Conservation (phyloP, 306 rosid species). For the Rosa rugosa region DNA sequence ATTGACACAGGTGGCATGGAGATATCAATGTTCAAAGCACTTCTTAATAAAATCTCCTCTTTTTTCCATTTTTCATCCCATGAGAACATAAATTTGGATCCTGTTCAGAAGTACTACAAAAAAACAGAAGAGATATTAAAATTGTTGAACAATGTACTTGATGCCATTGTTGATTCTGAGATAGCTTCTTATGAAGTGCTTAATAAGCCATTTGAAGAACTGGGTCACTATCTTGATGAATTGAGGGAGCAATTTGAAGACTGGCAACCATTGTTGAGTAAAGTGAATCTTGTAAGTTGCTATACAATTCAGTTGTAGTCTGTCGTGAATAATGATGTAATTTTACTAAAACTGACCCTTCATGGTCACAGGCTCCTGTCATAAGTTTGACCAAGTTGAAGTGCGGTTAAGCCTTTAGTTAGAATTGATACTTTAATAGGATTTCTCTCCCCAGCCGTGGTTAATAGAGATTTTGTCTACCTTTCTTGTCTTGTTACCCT, state of each 20-base stretch:
- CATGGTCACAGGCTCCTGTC: conserved; percentile 21
- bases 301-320: conserved; percentile 10
- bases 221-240: conserved; percentile 62
- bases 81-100: conserved; percentile 63
- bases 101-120: conserved; percentile 64
- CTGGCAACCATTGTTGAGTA: conserved; percentile 84
- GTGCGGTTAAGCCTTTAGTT: conserved; percentile 13
- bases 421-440: not conserved
- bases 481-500: not conserved
- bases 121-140: conserved; percentile 73
- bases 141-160: conserved; percentile 77
- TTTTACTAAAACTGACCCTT: conserved; percentile 16
- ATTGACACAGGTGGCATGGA: conserved; percentile 82
- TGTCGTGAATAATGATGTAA: conserved; percentile 5
- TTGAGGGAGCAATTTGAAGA: conserved; percentile 68
- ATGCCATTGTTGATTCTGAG: conserved; percentile 65
- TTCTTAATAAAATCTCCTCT: conserved; percentile 68
- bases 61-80: conserved; percentile 60
- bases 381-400: conserved; percentile 7
- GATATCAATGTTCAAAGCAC: conserved; percentile 68
- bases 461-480: not conserved
- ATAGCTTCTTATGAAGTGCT: conserved; percentile 65
- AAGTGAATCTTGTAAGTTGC: conserved; percentile 85
- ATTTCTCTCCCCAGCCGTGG: not conserved
- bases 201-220: conserved; percentile 61